Percentiles rank a stretch among this genome's conserved stretches.
phyloP scores from a whole-genome alignment of 306 rosid genomes.

The Argentina anserina region DNA sequence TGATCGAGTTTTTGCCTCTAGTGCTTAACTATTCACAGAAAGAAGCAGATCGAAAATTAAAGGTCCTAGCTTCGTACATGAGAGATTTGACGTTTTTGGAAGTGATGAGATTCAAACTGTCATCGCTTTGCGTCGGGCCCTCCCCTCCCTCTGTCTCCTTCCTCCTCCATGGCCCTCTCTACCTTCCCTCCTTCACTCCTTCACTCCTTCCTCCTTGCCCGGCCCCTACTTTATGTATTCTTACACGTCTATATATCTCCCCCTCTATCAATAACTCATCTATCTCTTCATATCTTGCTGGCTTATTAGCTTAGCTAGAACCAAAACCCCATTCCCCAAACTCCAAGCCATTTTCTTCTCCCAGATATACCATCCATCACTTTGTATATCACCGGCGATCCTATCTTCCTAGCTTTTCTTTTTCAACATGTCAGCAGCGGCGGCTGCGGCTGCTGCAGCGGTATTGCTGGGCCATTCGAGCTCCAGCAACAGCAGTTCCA shows the following conservation, averaged over 20 bases:
- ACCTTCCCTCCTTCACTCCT: not conserved
- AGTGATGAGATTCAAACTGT: constrained; percentile 12
- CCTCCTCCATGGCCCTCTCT: constrained; percentile 3
- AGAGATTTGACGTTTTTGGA: constrained; percentile 5
- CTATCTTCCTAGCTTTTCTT: not conserved
- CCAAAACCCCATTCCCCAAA: not conserved
- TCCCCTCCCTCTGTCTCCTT: constrained; percentile 1
- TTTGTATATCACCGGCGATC: not conserved
- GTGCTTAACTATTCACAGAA: not conserved
- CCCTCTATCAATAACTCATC: not conserved
- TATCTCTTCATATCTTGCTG: not conserved
- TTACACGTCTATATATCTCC: constrained; percentile 3
- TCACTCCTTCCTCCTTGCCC: not conserved
- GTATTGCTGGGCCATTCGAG: constrained; percentile 11
- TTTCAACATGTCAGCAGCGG: constrained; percentile 34
- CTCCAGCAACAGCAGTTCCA: constrained; percentile 18
- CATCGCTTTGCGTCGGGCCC: constrained; percentile 8
- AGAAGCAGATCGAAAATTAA: not conserved
- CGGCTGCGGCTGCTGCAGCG: constrained; percentile 23
- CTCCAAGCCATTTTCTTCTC: not conserved
- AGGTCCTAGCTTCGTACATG: constrained; percentile 4
- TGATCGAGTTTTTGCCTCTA: not conserved
- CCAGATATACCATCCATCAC: not conserved
- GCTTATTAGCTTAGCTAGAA: too few species aligned
- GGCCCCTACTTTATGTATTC: constrained; percentile 18